These are phyloP conservation scores for Chrysoporthe cubensis DNA, from an alignment of 2,329 filamentous ascomycete genomes.

Conservation along the genomic window DNA sequence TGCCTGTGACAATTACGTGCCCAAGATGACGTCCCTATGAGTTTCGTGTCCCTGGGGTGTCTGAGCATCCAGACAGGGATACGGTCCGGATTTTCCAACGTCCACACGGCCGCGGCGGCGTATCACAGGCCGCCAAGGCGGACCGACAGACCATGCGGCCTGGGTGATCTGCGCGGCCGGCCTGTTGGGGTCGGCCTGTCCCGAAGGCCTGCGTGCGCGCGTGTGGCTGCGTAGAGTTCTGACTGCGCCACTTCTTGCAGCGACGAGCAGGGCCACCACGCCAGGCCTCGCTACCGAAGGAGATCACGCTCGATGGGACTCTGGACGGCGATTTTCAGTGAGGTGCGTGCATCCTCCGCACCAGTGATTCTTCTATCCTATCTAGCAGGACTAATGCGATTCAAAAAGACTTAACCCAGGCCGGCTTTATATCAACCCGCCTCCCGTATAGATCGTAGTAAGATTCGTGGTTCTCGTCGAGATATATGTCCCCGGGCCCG, in stretches of 20 bases:
- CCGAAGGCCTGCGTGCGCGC: too few species aligned
- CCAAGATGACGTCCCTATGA: not conserved
- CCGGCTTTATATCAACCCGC: not conserved
- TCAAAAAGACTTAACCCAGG: not conserved
- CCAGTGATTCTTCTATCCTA: slow-evolving; percentile 13
- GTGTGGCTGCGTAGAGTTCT: too few species aligned
- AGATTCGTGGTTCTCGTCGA: slow-evolving; percentile 5
- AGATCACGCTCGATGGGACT: too few species aligned
- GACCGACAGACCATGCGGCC: not conserved
- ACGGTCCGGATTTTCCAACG: not conserved
- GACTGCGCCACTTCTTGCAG: too few species aligned
- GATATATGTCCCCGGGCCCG: too few species aligned
- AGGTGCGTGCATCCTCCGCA: too few species aligned
- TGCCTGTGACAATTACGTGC: too few species aligned
- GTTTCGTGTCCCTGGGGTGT: not conserved
- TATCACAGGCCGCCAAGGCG: not conserved
- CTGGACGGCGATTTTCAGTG: too few species aligned
- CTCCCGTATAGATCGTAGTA: not conserved
- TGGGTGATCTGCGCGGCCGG: not conserved
- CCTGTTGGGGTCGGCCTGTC: not conserved
- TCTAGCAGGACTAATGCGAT: slow-evolving; percentile 7
- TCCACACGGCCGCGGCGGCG: too few species aligned
- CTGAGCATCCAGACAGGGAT: not conserved
- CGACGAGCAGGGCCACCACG: too few species aligned
- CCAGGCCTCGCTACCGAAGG: too few species aligned